Conservation (phyloP, 495 filamentous ascomycete species). For the Lepraria neglecta region DNA sequence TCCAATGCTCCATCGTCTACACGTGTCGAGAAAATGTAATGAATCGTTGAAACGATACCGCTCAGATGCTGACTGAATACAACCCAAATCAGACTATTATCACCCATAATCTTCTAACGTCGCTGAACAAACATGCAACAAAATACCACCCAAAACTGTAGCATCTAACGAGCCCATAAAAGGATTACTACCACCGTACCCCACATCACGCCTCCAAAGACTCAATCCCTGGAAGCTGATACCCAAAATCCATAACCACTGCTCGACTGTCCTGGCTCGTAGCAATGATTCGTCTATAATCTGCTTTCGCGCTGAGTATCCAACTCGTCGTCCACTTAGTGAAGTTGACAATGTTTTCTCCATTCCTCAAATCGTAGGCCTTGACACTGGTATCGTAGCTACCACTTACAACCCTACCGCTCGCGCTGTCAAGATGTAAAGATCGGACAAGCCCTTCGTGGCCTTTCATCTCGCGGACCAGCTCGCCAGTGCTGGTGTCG, state of each 20-base stretch:
- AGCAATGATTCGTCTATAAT: conserved; percentile 86
- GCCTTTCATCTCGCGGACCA: conserved; percentile 67
- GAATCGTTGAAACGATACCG: neutral
- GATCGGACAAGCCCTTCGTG: conserved; percentile 79
- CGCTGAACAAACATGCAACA: neutral
- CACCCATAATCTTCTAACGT: conserved; percentile 6
- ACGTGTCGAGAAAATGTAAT: neutral
- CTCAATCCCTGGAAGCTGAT: conserved; percentile 45
- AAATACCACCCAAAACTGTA: too few relatives aligned
- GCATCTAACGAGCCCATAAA: too few relatives aligned
- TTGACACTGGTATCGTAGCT: conserved; percentile 94
- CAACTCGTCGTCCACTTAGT: conserved; percentile 90
- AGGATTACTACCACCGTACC: too few relatives aligned
- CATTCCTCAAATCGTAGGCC: conserved; percentile 76
- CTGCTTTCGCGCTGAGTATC: conserved; percentile 91
- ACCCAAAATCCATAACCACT: conserved; percentile 75
- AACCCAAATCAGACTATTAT: neutral
- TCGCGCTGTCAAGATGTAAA: conserved; percentile 77
- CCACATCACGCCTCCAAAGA: conserved; percentile 40
- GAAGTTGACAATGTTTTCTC: conserved; percentile 65
- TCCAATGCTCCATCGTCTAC: neutral
- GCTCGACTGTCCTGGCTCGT: conserved; percentile 89
- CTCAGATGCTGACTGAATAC: neutral
- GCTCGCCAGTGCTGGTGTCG: conserved; percentile 81
- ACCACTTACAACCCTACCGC: conserved; percentile 77